Evolutionary conservation across 306 rosid genomes (phyloP).

Genomic region (Trichosanthes truncata): DNA sequence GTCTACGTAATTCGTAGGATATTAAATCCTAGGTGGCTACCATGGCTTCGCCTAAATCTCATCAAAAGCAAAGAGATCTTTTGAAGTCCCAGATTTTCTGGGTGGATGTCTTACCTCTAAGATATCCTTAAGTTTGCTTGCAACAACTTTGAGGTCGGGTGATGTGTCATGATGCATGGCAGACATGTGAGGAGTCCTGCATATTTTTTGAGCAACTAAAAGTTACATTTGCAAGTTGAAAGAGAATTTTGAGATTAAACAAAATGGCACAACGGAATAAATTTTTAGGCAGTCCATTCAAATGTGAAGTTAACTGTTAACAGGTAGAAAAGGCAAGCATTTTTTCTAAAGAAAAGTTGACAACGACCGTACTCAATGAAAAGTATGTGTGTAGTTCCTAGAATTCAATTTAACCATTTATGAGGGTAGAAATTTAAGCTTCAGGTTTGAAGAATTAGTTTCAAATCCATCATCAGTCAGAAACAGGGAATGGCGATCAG

Average conservation of each 20-base stretch:
- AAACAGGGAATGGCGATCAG: not conserved
- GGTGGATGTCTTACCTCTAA: conserved; percentile 46
- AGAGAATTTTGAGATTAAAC: not conserved
- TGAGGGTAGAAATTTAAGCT: not conserved
- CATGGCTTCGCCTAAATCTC: not conserved
- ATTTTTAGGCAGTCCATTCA: not conserved
- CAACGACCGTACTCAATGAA: not conserved
- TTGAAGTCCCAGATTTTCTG: not conserved
- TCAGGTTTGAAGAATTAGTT: not conserved
- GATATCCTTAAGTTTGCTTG: conserved; percentile 50
- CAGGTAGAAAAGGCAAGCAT: not conserved
- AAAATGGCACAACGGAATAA: not conserved
- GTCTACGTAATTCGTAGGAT: not conserved
- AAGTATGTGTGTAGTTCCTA: too few species aligned
- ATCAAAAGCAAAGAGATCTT: not conserved
- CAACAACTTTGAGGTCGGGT: conserved; percentile 72
- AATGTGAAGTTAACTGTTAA: not conserved
- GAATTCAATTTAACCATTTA: not conserved
- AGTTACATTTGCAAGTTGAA: conserved; percentile 1
- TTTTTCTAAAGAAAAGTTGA: not conserved
- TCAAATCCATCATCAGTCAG: not conserved
- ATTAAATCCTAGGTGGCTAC: not conserved
- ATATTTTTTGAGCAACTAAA: not conserved
- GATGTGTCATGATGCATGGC: conserved; percentile 81
- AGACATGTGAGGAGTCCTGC: conserved; percentile 90